These are phyloP conservation scores for Magnaporthiopsis rhizophila DNA, from an alignment of 2,329 filamentous ascomycete genomes.

Conservation along the genomic window DNA sequence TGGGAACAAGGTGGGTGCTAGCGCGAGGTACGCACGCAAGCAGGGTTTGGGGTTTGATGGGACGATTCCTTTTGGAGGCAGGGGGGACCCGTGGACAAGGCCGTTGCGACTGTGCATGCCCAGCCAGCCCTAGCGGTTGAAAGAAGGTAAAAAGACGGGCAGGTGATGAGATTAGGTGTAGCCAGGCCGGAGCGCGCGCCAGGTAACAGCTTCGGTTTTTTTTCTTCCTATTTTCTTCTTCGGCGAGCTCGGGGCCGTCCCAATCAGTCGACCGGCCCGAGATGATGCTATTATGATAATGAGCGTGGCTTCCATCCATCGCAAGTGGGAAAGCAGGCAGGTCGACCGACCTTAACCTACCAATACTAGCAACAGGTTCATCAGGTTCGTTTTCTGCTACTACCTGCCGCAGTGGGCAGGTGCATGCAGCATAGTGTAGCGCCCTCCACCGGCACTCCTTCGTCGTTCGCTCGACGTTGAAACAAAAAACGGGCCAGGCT, in stretches of 20 bases:
- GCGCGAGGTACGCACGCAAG: no score
- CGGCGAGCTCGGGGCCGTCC: no score
- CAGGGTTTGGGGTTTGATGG: neutral
- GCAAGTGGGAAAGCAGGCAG: no score
- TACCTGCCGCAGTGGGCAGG: neutral
- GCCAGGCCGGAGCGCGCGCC: neutral
- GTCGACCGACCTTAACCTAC: no score
- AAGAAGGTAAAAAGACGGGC: neutral
- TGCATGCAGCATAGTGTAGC: neutral
- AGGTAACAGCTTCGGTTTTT: no score
- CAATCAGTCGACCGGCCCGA: no score
- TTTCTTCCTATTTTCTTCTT: no score
- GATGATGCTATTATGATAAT: no score
- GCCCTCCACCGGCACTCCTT: neutral
- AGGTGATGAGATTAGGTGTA: neutral
- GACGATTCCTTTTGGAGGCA: neutral
- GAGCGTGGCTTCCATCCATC: no score
- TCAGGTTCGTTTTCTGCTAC: neutral
- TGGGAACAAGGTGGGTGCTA: no score
- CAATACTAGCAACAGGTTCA: no score
- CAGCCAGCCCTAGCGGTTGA: neutral
- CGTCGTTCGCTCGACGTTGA: neutral
- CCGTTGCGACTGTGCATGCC: neutral
- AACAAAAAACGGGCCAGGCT: neutral
- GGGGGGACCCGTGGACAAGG: neutral